A percentile compares a stretch with the other conserved stretches of the same genome.
Conservation (phyloP, 2,329 filamentous ascomycete species). For the Cordyceps militaris region DNA sequence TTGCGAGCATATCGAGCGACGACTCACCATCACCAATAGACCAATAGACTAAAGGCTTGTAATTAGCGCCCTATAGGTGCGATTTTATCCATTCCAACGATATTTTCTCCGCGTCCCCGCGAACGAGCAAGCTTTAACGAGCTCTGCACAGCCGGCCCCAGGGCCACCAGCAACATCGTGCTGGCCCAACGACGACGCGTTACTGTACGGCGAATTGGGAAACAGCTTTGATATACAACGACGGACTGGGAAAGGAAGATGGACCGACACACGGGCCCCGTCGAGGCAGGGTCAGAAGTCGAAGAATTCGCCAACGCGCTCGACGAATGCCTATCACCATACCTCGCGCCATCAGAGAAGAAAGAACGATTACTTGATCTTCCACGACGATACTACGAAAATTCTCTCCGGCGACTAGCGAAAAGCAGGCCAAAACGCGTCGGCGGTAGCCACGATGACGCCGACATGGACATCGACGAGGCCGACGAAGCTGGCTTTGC, state of each 20-base stretch:
- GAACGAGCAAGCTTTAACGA: neutral
- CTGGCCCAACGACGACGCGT: slow-evolving; percentile 1
- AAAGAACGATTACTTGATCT: slow-evolving; percentile 63
- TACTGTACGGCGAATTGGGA: neutral
- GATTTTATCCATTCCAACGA: neutral
- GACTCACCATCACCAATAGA: neutral
- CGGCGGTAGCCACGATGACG: slow-evolving; percentile 34
- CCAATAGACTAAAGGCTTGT: neutral
- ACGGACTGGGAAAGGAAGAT: neutral
- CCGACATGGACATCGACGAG: slow-evolving; percentile 52
- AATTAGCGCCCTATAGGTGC: no score
- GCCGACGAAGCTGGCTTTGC: slow-evolving; percentile 28
- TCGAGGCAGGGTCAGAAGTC: slow-evolving; percentile 70
- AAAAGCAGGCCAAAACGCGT: slow-evolving; percentile 23
- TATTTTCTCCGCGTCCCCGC: neutral
- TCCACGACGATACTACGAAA: slow-evolving; percentile 48
- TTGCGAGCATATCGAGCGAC: neutral
- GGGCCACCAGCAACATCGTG: slow-evolving; percentile 4
- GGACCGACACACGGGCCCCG: slow-evolving; percentile 20
- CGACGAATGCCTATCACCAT: slow-evolving; percentile 60
- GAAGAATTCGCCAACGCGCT: slow-evolving; percentile 79
- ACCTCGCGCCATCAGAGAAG: slow-evolving; percentile 44
- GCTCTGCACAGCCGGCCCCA: neutral
- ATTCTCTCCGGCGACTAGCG: slow-evolving; percentile 34
- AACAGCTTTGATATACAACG: neutral